Base-by-base conservation (phyloP, 2,329 filamentous ascomycete species). In the Aspergillus brunneoviolaceus region DNA sequence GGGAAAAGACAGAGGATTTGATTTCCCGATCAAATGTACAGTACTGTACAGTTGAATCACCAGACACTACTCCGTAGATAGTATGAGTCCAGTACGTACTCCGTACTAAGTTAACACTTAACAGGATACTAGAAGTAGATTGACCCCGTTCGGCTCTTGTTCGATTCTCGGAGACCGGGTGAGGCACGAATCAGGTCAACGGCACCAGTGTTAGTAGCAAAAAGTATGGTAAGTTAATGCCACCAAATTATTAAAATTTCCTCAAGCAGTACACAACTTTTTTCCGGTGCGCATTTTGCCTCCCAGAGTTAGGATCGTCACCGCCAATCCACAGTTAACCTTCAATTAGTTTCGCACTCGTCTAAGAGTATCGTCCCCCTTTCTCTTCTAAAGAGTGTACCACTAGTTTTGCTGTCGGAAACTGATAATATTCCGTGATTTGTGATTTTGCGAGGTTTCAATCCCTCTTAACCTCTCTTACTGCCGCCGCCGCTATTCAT, bases 221-320 rank as follows among this genome's bases (percentile, higher is more conserved):
- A 49, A 57, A 35, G 45, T 21, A 56, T 39, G 25, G 12, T 23
- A 35, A 45, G 35, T 35, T 51, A 51, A 51, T 50, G 16, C 14
- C 16, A 42, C 16, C 39, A 51, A 35, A 39, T 49, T 19, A 49
- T 49, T 47, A 63, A 59, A 55, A 63, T 59, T 60, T 58, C 61
- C 47, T 49, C 52, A 60, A 57, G 58, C 59, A 49, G 39, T 59
- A 59, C 62, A 60, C 58, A 52, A 59, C 49, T 60, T 57, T 29
- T 49, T 35, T 23, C 39, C 31, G 50, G 50, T 54, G 11, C 10
- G 49, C 55, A 63, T 60, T 60, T 66, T 61, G 58, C 67, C 66
- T 66, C 64, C 62, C 60, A 57, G 65, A 67, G 67, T 64, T 60
- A 60, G 33, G 66, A 68, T 68, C 65, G 65, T 65, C 66, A 66